Base-by-base conservation (phyloP, 768 basidiomycete species). In the Cubamyces sp. region DNA sequence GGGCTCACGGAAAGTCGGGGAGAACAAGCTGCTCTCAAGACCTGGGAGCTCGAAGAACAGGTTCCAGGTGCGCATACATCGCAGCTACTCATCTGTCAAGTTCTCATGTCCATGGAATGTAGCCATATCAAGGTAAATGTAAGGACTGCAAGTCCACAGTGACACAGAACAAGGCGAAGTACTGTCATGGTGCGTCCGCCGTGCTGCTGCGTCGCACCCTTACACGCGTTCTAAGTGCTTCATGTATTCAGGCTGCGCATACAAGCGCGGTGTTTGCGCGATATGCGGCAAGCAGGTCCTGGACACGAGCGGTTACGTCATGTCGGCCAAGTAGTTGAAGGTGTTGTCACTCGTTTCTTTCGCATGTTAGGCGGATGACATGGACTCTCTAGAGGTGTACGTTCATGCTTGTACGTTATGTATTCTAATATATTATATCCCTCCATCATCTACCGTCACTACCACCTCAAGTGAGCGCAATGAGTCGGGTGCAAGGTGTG, bases 211-310 rank as follows among this genome's bases (percentile, higher is more conserved):
- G 55, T 50, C 19, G 56, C n/a, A 64, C 23, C 7, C 25, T 19
- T 49, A 25, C 30, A 16, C 28, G 11, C 41, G n/a, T 5, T 15
- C 12, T 19, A 34, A 21, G 40, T 25, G 4, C 19, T 12, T n/a
- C 26, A 41, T 39, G 64, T 55, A 11, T 19, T 30, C 66, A 93
- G 92, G 92, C 30, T 94, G 92, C 72, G 92, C 92, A 21, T 94
- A 88, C 76, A 92, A 88, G 80, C 91, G 91, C 70, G 92, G 92
- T 14, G 74, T 91, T 41, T 94, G 92, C 69, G 85, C 91, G 48
- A 93, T 94, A 77, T 94, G 92, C 66, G 92, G 92, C 66, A 94
- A 92, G 71, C 80, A 88, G 71, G 91, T 94, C 61, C 80, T 94
- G 28, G 92, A 94, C 73, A 94, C 90, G 8, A 83, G 85, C 7